These are phyloP conservation scores for Tetradesmus obliquus DNA, from an alignment of 139 green algal species.

Conservation along the genomic window DNA sequence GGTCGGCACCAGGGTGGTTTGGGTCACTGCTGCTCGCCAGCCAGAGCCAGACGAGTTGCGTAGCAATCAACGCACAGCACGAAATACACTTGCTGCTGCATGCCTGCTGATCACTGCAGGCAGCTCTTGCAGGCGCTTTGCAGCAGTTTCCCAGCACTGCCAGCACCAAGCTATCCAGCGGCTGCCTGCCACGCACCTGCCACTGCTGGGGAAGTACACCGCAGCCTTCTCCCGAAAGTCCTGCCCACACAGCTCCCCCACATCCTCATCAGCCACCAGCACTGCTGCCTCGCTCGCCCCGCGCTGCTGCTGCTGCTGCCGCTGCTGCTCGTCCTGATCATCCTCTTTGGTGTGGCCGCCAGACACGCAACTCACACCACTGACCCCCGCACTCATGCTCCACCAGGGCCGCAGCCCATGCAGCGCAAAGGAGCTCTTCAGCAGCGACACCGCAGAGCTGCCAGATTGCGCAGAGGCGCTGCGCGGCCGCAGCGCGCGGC, in stretches of 20 bases:
- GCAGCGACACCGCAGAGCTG: neutral
- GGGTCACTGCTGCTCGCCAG: neutral
- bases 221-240: slow-evolving; percentile 62
- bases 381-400: slow-evolving; percentile 2
- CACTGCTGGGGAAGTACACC: slow-evolving; percentile 59
- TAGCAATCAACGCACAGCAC: neutral
- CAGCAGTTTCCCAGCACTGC: neutral
- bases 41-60: neutral
- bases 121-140: too few relatives aligned
- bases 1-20: neutral
- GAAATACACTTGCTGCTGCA: neutral
- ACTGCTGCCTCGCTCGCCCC: neutral
- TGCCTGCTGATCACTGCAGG: neutral
- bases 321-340: neutral
- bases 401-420: slow-evolving; percentile 5
- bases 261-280: slow-evolving; percentile 9
- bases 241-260: neutral
- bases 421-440: neutral
- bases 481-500: slow-evolving; percentile 37
- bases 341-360: slow-evolving; percentile 12
- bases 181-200: slow-evolving; percentile 41
- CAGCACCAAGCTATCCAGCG: neutral
- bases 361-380: neutral
- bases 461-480: neutral
- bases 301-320: slow-evolving; percentile 30